Evolutionary conservation across 2,329 filamentous ascomycete species (phyloP).

Genomic region (Aspergillus sp.): DNA sequence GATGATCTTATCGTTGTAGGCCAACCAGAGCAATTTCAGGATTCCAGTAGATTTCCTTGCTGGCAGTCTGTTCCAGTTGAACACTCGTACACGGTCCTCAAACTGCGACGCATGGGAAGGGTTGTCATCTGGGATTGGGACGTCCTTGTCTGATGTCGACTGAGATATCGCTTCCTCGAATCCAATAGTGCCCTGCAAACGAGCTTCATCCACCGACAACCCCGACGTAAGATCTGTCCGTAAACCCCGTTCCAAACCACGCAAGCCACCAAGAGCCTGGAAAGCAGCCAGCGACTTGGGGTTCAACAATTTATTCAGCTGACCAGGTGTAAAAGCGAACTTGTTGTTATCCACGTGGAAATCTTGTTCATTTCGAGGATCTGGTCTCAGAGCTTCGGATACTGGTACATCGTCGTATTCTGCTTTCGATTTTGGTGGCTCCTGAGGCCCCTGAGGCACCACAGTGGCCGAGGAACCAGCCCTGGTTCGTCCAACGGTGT

Average conservation of each 20-base stretch:
- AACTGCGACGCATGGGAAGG: slow-evolving; percentile 29
- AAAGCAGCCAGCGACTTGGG: slow-evolving; percentile 82
- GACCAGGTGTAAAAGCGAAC: slow-evolving; percentile 72
- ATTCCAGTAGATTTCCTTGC: slow-evolving; percentile 58
- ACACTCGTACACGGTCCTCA: slow-evolving; percentile 54
- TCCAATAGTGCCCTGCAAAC: slow-evolving; percentile 57
- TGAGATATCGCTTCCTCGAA: slow-evolving; percentile 61
- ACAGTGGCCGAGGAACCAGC: slow-evolving; percentile 25
- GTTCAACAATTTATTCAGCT: slow-evolving; percentile 80
- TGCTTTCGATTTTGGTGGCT: slow-evolving; percentile 7
- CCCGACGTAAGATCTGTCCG: slow-evolving; percentile 65
- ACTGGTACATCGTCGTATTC: slow-evolving; percentile 33
- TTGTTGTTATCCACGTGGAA: slow-evolving; percentile 72
- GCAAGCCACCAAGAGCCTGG: slow-evolving; percentile 68
- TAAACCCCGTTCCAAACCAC: slow-evolving; percentile 72
- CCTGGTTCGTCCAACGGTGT: slow-evolving; percentile 28
- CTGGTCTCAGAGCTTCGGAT: slow-evolving; percentile 62
- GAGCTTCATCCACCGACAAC: slow-evolving; percentile 67
- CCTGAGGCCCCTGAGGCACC: slow-evolving; percentile 1
- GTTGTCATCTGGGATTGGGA: slow-evolving; percentile 1
- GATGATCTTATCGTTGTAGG: slow-evolving; percentile 68
- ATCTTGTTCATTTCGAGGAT: slow-evolving; percentile 67
- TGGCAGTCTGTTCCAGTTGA: slow-evolving; percentile 56
- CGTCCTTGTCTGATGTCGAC: slow-evolving; percentile 10
- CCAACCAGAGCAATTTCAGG: slow-evolving; percentile 57